Base-by-base conservation (phyloP, 2,329 filamentous ascomycete genomes). In the Ampelomyces quisqualis region DNA sequence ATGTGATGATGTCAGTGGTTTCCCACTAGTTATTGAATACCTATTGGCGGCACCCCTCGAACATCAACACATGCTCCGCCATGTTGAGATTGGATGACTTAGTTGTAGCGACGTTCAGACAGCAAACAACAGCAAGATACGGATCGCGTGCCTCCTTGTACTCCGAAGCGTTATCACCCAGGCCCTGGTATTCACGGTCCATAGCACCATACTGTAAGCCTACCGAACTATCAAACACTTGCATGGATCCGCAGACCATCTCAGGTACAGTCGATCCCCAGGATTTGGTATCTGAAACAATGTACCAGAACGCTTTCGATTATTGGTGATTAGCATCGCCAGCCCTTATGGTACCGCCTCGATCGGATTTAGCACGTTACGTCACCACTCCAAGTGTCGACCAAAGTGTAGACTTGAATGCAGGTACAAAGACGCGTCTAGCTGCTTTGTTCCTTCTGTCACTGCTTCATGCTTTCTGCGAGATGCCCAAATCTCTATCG, bases 381-480 rank as follows among this genome's bases (percentile, higher is more conserved):
- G 56, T 59, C 56, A 59, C 49, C 49, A 58, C 51, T 59, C 40
- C 40, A 31, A 45, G 39, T 43, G 26, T 32, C 29, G 38, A 29
- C 11, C 28, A 28, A 30, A 36, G 26, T 32, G 38, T 38, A 31
- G 27, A 21, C 26, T 31, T n/a, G 19, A 21, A 17, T 26, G 35
- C 36, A 49, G 33, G 38, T 45, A 49, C 45, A 49, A 49, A 52
- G 44, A 9, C 20, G 15, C 20, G 11, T 24, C 5, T 37, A 26
- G 20, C 26, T 17, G 37, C 17, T 5, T 22, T 17, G 4, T 20
- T 21, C 15, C 9, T 14, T 30, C 3, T n/a, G 26, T 30, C 20
- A 6, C 13, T 10, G 33, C 35, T 36, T 23, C 35, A 59, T 59
- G 54, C 43, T 37, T 37, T 13, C 14, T 40, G 18, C 34, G 29